Conservation (phyloP, 306 rosid species). For the Rosa multiflora region DNA sequence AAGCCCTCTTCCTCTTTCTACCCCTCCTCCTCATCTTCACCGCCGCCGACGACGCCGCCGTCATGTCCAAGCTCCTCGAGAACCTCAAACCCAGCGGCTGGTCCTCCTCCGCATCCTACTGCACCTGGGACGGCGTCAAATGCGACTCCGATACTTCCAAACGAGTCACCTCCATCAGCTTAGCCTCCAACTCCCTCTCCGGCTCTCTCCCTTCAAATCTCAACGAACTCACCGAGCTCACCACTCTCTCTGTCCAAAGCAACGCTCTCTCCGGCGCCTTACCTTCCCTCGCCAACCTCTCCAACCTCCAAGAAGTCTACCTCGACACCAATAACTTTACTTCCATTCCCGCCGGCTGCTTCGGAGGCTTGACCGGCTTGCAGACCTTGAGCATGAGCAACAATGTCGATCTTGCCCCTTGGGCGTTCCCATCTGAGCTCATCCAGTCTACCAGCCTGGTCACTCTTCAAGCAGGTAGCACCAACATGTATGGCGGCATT, state of each 20-base stretch:
- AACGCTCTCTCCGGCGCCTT: constrained; percentile 56
- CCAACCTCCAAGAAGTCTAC: constrained; percentile 31
- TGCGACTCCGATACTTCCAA: constrained; percentile 44
- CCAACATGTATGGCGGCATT: constrained; percentile 42
- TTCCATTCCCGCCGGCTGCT: constrained; percentile 39
- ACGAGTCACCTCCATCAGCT: constrained; percentile 53
- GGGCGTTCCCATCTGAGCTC: constrained; percentile 60
- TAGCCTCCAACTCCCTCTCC: constrained; percentile 43
- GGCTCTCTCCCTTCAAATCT: constrained; percentile 77
- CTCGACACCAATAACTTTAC: constrained; percentile 62
- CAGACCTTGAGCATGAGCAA: constrained; percentile 45
- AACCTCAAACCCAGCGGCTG: constrained; percentile 50
- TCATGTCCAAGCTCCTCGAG: constrained; percentile 41
- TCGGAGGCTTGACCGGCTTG: constrained; percentile 45
- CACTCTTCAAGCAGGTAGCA: constrained; percentile 36
- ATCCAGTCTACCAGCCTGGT: constrained; percentile 36
- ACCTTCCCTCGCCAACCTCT: constrained; percentile 63
- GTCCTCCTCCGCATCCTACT: constrained; percentile 40
- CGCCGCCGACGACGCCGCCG: constrained; percentile 51
- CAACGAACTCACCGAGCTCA: constrained; percentile 58
- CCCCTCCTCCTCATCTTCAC: neutral
- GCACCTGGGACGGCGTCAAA: constrained; percentile 54
- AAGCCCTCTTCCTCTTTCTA: constrained; percentile 18
- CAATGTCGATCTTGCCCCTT: constrained; percentile 33
- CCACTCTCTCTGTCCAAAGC: constrained; percentile 46